These are phyloP conservation scores for Kockiozyma suomiensis DNA, from an alignment of 805 yeast species.

Conservation along the genomic window DNA sequence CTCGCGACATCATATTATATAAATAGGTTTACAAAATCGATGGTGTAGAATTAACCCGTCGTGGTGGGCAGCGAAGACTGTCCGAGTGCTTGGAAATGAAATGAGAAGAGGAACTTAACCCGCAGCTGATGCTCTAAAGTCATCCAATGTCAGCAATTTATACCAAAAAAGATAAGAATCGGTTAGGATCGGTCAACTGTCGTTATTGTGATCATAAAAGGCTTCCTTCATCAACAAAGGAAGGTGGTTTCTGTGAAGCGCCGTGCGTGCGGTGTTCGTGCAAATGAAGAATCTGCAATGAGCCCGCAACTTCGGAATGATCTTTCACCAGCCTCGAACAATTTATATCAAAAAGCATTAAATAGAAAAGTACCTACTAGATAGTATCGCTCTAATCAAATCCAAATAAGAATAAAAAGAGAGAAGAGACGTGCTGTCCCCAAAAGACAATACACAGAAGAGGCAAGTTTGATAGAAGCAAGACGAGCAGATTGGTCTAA, in stretches of 20 bases:
- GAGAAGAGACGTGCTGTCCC: neutral
- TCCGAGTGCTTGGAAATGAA: neutral
- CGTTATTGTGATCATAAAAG: too few relatives aligned
- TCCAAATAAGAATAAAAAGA: too few relatives aligned
- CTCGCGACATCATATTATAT: slow-evolving; percentile 8
- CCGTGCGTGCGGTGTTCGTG: too few relatives aligned
- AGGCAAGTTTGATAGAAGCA: neutral
- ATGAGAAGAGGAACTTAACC: neutral
- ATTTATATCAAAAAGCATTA: neutral
- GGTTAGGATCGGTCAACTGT: too few relatives aligned
- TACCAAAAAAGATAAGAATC: too few relatives aligned
- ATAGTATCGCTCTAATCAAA: neutral
- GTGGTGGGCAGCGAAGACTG: neutral
- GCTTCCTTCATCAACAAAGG: too few relatives aligned
- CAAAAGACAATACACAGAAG: neutral
- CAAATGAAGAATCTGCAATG: too few relatives aligned
- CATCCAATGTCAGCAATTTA: too few relatives aligned
- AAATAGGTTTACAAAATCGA: neutral
- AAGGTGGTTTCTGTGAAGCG: too few relatives aligned
- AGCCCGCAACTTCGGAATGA: neutral
- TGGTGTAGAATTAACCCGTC: neutral
- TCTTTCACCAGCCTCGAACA: neutral
- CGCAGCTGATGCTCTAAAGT: too few relatives aligned
- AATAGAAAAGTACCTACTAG: neutral
- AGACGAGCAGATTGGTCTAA: neutral